Base-by-base conservation (phyloP, 768 basidiomycete species). In the Termitomyces sp. region DNA sequence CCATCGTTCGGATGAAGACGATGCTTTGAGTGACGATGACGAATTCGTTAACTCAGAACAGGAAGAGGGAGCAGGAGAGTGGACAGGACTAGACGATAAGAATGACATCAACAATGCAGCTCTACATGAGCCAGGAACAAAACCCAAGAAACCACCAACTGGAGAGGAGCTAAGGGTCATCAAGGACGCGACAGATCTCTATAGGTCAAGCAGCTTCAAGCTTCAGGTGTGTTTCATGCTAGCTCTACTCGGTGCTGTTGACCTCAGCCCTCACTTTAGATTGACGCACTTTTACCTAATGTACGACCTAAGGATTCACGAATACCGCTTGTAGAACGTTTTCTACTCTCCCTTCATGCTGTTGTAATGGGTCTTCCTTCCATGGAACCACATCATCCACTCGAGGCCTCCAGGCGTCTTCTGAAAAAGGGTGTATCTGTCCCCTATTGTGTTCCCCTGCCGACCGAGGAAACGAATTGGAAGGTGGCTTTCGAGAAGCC, bases 381-480 rank as follows among this genome's bases (percentile, higher is more conserved):
- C 0, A 66, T 87, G 8, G 51, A 75, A 1, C 78, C 87, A 1
- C 75, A 80, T 58, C 81, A 89, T 59, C 91, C 93, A 8, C 72
- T 91, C 3, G 73, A 78, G 48, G 94, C 86, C 2, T 74, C 86
- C 40, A 74, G 80, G 30, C 67, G 71, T 31, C 71, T 89, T 44
- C 67, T 78, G 15, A 78, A 81, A 57, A 76, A 77, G 45, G 77
- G 79, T 6, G 68, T 91, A 10, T 74, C 83, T 2, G 81, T 93
- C 0, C 87, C 89, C 0, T 91, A 86, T 64, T 78, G 84, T 1
- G 64, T 78, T 0, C 92, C 93, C 0, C 72, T 81, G 23, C 91
- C 91, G 0, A 78, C 83, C 0, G 82, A 87, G 66, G 89, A 91
- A 37, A 84, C 86, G 0, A 93, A 94, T 55, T 97, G 94, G 94